Evolutionary conservation across 257 asterid genomes (phyloP), one percentile per base, ranked within the genome.

Genomic region (Gentiana macrophylla): DNA sequence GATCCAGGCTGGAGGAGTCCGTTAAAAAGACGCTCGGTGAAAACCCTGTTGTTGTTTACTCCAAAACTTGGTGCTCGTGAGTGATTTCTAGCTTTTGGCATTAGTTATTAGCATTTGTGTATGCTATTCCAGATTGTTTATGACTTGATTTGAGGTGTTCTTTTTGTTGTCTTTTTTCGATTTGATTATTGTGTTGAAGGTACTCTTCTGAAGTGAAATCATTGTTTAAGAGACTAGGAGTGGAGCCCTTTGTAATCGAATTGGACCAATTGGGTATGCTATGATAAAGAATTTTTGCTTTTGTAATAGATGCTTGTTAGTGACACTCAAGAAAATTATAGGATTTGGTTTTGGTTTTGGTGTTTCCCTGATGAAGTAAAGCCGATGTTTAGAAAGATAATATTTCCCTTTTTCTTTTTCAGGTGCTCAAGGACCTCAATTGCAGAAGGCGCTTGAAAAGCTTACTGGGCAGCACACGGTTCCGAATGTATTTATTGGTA

Each of bases 401-500:
- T 32, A 32, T 46, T 62, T 63, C 56, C 11, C 1, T 24, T 24
- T 15, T 15, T 15, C 24, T 15, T 52, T 69, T 80, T 63, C 81
- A 92, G 99, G 99, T 49, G 65, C 90, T 63, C 81, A 83, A 77
- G 97, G 97, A 54, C 72, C 80, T 32, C 81, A 85, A 56, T 58
- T 88, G 72, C 94, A 88, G 86, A 81, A 68, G 77, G 81, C 80
- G 51, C 73, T 88, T 62, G 90, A 81, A 70, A 77, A 72, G 70
- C 80, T 92, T 49, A 81, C 97, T 12, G 97, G 97, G 63, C 99
- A 92, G 49, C 76, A 67, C 62, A 92, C 99, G 0, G 98, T 92
- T 50, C 99, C 99, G 5, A 92, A 92, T 62, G 97, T 92, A 49
- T 92, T 92, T 63, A 80, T 92, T 71, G 99, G 95, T 92, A 72